Conservation (phyloP, 1,284 basidiomycete species). For the Leccinum solheimii region DNA sequence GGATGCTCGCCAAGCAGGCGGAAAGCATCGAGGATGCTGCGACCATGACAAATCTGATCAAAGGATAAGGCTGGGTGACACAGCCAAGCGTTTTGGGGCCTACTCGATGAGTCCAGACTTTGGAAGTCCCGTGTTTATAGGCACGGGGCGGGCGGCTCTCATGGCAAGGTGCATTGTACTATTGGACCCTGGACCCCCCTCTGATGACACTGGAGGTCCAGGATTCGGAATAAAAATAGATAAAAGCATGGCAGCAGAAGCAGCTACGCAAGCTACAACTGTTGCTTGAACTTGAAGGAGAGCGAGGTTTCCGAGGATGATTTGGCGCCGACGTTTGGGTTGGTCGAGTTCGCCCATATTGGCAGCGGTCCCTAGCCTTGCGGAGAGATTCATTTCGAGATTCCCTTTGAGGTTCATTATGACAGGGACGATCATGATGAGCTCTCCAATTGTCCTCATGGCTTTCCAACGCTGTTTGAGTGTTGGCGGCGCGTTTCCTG, state of each 20-base stretch:
- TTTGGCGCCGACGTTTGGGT: conserved; percentile 58
- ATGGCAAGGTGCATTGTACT: conserved; percentile 19
- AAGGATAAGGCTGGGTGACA: conserved; percentile 14
- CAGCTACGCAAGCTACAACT: conserved; percentile 86
- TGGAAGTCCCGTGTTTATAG: conserved; percentile 30
- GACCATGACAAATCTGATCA: conserved; percentile 74
- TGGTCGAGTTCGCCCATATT: conserved; percentile 91
- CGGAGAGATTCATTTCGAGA: conserved; percentile 90
- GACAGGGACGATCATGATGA: conserved; percentile 96
- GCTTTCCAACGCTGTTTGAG: conserved; percentile 80
- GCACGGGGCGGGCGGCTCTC: conserved; percentile 33
- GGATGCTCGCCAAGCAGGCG: conserved; percentile 74
- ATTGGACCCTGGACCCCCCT: conserved; percentile 10
- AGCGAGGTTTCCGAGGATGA: conserved; percentile 83
- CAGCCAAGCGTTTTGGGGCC: conserved; percentile 26
- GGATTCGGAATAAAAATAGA: conserved; percentile 60
- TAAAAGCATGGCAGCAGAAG: conserved; percentile 75
- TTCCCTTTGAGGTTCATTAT: conserved; percentile 96
- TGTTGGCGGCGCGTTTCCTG: conserved; percentile 7
- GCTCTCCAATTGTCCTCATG: conserved; percentile 88
- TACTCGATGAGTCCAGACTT: conserved; percentile 56
- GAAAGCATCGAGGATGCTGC: conserved; percentile 89
- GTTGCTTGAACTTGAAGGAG: conserved; percentile 93
- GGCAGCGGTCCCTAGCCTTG: conserved; percentile 72
- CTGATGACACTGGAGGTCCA: conserved; percentile 13